A percentile compares a stretch with the other conserved stretches of the same genome.
Conservation (phyloP, 805 yeast genomes). For the Maudiozyma barnettii region DNA sequence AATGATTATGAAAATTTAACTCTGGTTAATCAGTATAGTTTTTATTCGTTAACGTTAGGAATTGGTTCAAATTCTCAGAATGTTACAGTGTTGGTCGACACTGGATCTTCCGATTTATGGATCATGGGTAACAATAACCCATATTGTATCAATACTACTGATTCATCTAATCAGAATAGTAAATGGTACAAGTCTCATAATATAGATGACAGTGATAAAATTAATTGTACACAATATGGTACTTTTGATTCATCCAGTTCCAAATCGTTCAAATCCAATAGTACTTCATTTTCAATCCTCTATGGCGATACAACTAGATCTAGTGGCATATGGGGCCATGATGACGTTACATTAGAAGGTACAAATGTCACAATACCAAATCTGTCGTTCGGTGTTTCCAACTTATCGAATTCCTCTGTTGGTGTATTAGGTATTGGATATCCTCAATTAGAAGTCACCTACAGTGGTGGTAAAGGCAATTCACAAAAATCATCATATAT, state of each 20-base stretch:
- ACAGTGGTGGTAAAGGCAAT: slow-evolving; percentile 26
- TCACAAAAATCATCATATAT: slow-evolving; percentile 1
- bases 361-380: slow-evolving; percentile 19
- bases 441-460: slow-evolving; percentile 55
- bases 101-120: slow-evolving; percentile 64
- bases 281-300: slow-evolving; percentile 32
- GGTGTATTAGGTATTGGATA: slow-evolving; percentile 45
- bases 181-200: neutral
- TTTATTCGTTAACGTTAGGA: slow-evolving; percentile 36
- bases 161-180: neutral
- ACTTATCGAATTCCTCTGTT: slow-evolving; percentile 28
- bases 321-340: slow-evolving; percentile 43
- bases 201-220: neutral
- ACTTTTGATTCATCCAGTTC: slow-evolving; percentile 30
- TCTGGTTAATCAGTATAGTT: slow-evolving; percentile 33
- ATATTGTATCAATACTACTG: neutral
- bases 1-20: slow-evolving; percentile 20
- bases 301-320: slow-evolving; percentile 46
- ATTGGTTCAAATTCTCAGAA: slow-evolving; percentile 51
- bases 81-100: slow-evolving; percentile 50
- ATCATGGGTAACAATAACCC: slow-evolving; percentile 28
- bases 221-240: slow-evolving; percentile 32
- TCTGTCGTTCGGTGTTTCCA: slow-evolving; percentile 23
- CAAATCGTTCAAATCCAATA: slow-evolving; percentile 25
- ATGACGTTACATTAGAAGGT: slow-evolving; percentile 43